Percentiles rank a stretch among this genome's conserved stretches.
Conservation (phyloP, 2,329 filamentous ascomycete species). For the Aspergillus awamori region DNA sequence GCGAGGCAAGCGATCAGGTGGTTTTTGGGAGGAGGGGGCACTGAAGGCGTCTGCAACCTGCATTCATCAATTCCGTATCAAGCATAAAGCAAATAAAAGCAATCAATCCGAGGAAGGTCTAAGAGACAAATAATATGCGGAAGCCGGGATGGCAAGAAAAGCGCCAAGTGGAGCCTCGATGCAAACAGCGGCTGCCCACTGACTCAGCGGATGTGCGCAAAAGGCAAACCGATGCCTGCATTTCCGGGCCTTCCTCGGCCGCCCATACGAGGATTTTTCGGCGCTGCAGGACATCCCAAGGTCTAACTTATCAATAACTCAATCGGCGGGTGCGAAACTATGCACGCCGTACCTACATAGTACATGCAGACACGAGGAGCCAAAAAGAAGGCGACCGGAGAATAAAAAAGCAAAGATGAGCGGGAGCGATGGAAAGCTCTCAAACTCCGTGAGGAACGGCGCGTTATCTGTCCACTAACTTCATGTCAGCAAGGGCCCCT, state of each 20-base stretch:
- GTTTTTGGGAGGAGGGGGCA: neutral
- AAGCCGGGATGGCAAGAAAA: neutral
- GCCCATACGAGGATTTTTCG: neutral
- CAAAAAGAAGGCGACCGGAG: neutral
- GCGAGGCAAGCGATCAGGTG: neutral
- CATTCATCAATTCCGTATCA: neutral
- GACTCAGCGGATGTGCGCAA: slow-evolving; percentile 5
- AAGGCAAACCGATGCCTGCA: slow-evolving; percentile 1
- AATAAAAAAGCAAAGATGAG: neutral
- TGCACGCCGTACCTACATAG: slow-evolving; percentile 7
- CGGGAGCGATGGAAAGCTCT: neutral
- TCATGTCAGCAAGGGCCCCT: neutral
- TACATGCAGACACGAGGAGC: slow-evolving; percentile 4
- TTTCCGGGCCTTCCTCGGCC: neutral
- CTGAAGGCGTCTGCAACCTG: neutral
- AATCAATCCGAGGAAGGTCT: neutral
- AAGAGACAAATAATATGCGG: neutral
- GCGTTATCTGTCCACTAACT: neutral
- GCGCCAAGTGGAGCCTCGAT: neutral
- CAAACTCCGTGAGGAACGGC: neutral
- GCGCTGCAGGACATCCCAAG: neutral
- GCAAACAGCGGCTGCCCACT: slow-evolving; percentile 3
- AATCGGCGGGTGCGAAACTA: neutral
- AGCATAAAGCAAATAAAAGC: neutral
- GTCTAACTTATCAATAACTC: neutral